phyloP scores from a whole-genome alignment of 2,329 filamentous ascomycete genomes.

The Trichophyton rubrum region DNA sequence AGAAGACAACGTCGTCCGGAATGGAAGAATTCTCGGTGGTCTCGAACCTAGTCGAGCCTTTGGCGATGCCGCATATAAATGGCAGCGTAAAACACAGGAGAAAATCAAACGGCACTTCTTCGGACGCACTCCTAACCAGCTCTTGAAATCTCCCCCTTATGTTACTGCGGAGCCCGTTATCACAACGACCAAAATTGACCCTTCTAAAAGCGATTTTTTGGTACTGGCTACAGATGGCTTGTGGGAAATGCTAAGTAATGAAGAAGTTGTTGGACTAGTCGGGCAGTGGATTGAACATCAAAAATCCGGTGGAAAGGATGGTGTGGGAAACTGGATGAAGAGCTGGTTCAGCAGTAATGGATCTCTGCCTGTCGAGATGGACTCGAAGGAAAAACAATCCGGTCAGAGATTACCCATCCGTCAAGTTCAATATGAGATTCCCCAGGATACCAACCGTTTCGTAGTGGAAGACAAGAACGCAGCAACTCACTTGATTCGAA shows the following conservation, averaged over 20 bases:
- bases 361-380: conserved; percentile 64
- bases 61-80: conserved; percentile 94
- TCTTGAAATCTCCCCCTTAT: conserved; percentile 85
- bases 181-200: conserved; percentile 83
- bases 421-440: conserved; percentile 80
- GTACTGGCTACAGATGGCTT: conserved; percentile 94
- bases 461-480: conserved; percentile 91
- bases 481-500: conserved; percentile 87
- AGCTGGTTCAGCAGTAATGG: conserved; percentile 50
- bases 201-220: conserved; percentile 82
- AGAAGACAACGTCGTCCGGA: conserved; percentile 74
- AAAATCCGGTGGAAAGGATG: conserved; percentile 28
- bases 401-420: conserved; percentile 76
- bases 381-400: conserved; percentile 36
- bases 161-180: conserved; percentile 93
- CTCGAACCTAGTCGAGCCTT: conserved; percentile 90
- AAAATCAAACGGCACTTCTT: conserved; percentile 80
- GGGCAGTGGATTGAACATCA: conserved; percentile 93
- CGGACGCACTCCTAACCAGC: conserved; percentile 60
- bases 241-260: conserved; percentile 98
- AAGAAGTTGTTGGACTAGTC: conserved; percentile 91
- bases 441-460: conserved; percentile 58
- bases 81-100: conserved; percentile 72
- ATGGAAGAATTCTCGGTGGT: conserved; percentile 81
- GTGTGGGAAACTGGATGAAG: conserved; percentile 52